A percentile compares a stretch with the other conserved stretches of the same genome.
phyloP scores from a whole-genome alignment of 2,329 filamentous ascomycete species.

The Chlorencoelia australis region DNA sequence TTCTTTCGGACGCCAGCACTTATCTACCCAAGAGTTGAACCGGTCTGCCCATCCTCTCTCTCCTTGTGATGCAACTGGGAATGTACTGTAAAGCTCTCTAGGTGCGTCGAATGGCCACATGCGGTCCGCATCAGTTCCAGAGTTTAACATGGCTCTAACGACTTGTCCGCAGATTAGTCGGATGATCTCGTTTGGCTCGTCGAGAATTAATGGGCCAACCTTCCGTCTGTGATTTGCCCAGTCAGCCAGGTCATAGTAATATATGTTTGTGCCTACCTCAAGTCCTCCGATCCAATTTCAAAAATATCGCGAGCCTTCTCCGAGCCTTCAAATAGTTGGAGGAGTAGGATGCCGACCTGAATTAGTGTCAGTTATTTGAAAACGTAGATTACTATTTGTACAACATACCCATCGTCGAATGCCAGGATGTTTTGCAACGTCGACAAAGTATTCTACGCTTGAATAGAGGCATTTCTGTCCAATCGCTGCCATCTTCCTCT shows the following conservation, averaged over 20 bases:
- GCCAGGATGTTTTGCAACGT: slow-evolving; percentile 6
- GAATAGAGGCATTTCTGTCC: slow-evolving; percentile 12
- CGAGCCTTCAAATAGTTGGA: slow-evolving; percentile 17
- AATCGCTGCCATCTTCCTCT: slow-evolving; percentile 13
- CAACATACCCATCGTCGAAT: slow-evolving; percentile 22
- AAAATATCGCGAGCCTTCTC: slow-evolving; percentile 11
- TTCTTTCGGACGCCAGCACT: too few relatives aligned
- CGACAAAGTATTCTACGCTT: slow-evolving; percentile 16
- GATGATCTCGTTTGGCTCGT: slow-evolving; percentile 21
- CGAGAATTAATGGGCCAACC: slow-evolving; percentile 16
- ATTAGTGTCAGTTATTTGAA: slow-evolving; percentile 1
- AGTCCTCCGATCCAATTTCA: slow-evolving; percentile 14
- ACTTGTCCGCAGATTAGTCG: slow-evolving; percentile 19
- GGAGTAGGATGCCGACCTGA: slow-evolving; percentile 21
- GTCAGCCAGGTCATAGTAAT: background rate
- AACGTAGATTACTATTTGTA: background rate
- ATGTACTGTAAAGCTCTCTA: slow-evolving; percentile 9
- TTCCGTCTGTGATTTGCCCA: slow-evolving; percentile 8
- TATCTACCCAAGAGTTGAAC: slow-evolving; percentile 19
- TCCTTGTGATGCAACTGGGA: slow-evolving; percentile 14
- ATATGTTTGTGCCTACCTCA: slow-evolving; percentile 13
- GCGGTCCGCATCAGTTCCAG: slow-evolving; percentile 6
- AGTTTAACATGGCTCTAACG: slow-evolving; percentile 11
- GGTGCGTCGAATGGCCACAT: slow-evolving; percentile 17
- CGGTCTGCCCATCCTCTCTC: slow-evolving; percentile 14